Evolutionary conservation across 805 yeast genomes (phyloP).

Genomic region (Nakazawaea wyomingensis): DNA sequence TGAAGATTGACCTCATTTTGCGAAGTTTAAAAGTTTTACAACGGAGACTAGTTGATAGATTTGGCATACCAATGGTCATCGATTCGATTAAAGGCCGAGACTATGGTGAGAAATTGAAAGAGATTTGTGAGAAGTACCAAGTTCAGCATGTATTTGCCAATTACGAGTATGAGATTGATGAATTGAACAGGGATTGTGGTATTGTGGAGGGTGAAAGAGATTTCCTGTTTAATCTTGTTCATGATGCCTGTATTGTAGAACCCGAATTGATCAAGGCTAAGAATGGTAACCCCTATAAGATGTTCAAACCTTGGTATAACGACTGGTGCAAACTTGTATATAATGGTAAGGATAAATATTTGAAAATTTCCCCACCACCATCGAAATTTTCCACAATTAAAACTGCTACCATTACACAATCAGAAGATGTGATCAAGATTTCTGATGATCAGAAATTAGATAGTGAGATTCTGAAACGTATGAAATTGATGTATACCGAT

Average conservation of each 20-base stretch:
- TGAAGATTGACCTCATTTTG: constrained; percentile 34
- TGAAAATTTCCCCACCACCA: constrained; percentile 14
- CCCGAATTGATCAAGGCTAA: constrained; percentile 33
- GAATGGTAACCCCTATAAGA: constrained; percentile 33
- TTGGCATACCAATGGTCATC: constrained; percentile 32
- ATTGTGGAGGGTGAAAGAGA: constrained; percentile 16
- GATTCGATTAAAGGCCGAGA: constrained; percentile 20
- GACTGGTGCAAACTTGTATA: constrained; percentile 31
- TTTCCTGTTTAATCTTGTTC: constrained; percentile 25
- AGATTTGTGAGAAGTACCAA: constrained; percentile 23
- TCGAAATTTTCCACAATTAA: too few species aligned
- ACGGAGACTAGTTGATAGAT: constrained; percentile 23
- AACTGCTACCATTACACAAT: too few species aligned
- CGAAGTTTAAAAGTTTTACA: constrained; percentile 29
- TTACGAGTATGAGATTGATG: constrained; percentile 41
- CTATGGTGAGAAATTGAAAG: constrained; percentile 20
- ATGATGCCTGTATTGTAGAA: constrained; percentile 36
- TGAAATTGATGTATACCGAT: constrained; percentile 23
- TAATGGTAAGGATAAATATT: constrained; percentile 8
- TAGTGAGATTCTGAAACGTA: constrained; percentile 9
- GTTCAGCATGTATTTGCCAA: constrained; percentile 29
- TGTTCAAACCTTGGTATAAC: constrained; percentile 40
- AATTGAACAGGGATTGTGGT: constrained; percentile 27
- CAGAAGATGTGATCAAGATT: neutral
- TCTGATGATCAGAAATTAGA: neutral